Evolutionary conservation across 2,329 filamentous ascomycete genomes (phyloP), one percentile per base, ranked within the genome.

Genomic region (Neonectria magnoliae): DNA sequence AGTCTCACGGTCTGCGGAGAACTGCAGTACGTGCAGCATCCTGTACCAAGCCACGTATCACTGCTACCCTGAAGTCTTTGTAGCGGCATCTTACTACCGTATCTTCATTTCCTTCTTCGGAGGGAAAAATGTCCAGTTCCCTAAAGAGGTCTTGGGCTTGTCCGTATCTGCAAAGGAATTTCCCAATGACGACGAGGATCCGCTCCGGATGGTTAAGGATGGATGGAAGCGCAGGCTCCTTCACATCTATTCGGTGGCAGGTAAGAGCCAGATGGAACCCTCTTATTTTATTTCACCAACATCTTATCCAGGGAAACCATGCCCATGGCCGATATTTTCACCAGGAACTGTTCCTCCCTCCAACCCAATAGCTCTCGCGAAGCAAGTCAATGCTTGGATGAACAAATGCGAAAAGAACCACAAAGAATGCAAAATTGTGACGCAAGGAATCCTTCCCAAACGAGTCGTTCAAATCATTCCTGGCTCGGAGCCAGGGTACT

Each of bases 371-470:
- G 22, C 18, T 13, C 27, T 67, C 8, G 61, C 61, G 11, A 18
- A 38, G 13, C 61, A 67, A 14, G 61, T 53, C 42, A 62, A 47
- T 18, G 22, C 42, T 16, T 67, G 65, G 65, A 61, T 64, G 13
- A 20, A 41, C n/a, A n/a, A 48, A 2, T 67, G 65, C 31, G 65
- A 65, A 57, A 51, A 36, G 14, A 38, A 36, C 10, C 65, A 67
- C 29, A 14, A 59, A 18, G 57, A 67, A 4, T 65, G 65, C 38
- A 54, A n/a, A n/a, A 50, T 13, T 2, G 3, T 20, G 1, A 52
- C 20, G 1, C 45, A 62, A 27, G 33, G 51, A 8, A 16, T 42
- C 36, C 38, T 62, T 5, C 62, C 62, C 14, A 64, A 57, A 13
- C 20, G 64, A 29, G 52, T 64, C 22, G 57, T 66, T 2, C 53